Base-by-base conservation (phyloP, 1,284 basidiomycete species). In the Papiliotrema nemorosa region DNA sequence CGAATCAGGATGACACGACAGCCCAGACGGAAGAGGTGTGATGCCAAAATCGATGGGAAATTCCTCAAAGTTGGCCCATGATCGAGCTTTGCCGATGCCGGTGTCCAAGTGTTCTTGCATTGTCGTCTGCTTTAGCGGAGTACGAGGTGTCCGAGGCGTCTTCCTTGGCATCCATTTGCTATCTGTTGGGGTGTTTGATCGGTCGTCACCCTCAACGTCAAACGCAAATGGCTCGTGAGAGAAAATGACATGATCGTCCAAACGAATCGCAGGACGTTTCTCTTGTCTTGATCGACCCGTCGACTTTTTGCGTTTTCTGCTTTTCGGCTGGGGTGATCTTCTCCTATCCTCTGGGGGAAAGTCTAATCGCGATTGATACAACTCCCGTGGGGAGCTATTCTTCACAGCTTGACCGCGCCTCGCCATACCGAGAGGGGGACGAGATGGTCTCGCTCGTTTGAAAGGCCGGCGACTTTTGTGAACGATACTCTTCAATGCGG, bases 41-140 rank as follows among this genome's bases (percentile, higher is more conserved):
- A 75, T 69, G 16, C 64, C 68, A 47, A 74, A 75, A 49, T 73
- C 71, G 41, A 72, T 54, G 2, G 71, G 66, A 44, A 72, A 72
- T 16, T 61, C 58, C 22, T 72, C 70, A 39, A 74, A 64, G 42
- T 73, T 69, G 4, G 66, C 68, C 73, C 73, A 75, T 10, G 72
- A 73, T 38, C 66, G 52, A n/a, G 68, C 69, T 45, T 65, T 67
- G 16, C 70, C 72, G 1, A 74, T 56, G 0, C 63, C 64, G 10
- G 54, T 56, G 52, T 72, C 69, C 2, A 70, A 46, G 7, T 55
- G 44, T 21, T 35, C 42, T 39, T 39, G 14, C 29, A 18, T 25
- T 22, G 38, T 16, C 2, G 26, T 36, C 22, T 14, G 9, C 14
- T 31, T 31, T 7, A 31, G 29, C 29, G 29, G 29, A 31, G 29